Conservation (phyloP, 176 grass and related monocot genomes). For the Oryza brachyantha region DNA sequence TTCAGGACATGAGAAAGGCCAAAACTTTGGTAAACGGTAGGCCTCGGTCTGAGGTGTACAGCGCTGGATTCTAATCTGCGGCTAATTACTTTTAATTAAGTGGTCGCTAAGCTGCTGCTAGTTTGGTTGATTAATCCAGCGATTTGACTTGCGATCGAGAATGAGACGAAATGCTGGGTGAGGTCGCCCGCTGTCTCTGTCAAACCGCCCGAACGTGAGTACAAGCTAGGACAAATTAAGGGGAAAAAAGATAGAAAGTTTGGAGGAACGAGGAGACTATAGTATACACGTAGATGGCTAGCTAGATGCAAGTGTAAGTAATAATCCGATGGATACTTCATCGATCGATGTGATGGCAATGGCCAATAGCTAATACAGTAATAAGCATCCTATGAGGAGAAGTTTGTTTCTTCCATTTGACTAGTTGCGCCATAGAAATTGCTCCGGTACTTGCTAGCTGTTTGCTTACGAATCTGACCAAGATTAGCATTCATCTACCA, state of each 20-base stretch:
- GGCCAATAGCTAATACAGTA: neutral
- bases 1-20: constrained; percentile 14
- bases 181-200: neutral
- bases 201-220: neutral
- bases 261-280: neutral
- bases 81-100: neutral
- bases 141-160: neutral
- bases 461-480: neutral
- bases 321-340: neutral
- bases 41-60: neutral
- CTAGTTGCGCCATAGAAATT: neutral
- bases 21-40: constrained; percentile 26
- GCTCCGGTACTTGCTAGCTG: neutral
- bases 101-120: neutral
- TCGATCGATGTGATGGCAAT: neutral
- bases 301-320: neutral
- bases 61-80: neutral
- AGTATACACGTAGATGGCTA: neutral
- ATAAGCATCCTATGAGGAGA: neutral
- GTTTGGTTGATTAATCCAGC: neutral
- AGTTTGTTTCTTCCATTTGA: constrained; percentile 26
- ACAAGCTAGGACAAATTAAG: constrained; percentile 1
- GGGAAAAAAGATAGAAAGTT: neutral
- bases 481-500: neutral
- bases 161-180: neutral